A percentile compares a stretch with the other conserved stretches of the same genome.
These are phyloP conservation scores for Liriodendron chinense DNA, from an alignment of 164 flowering plant genomes.

Conservation along the genomic window DNA sequence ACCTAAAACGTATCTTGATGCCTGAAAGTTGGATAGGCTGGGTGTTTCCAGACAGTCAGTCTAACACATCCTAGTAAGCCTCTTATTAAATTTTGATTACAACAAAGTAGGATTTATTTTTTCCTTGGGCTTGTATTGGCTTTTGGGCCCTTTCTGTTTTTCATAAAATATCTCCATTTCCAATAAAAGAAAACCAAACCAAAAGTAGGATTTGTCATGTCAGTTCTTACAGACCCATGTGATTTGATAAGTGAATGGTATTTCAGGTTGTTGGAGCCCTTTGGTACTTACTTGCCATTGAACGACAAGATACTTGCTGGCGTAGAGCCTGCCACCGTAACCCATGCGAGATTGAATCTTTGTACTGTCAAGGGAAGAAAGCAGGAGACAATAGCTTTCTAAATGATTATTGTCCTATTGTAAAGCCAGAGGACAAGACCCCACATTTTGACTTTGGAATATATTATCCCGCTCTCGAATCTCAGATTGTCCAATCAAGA, in stretches of 20 bases:
- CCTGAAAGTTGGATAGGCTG: no score
- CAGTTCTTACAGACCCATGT: not conserved
- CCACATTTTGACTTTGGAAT: slow-evolving; percentile 74
- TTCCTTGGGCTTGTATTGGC: no score
- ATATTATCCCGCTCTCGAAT: slow-evolving; percentile 67
- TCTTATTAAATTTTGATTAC: no score
- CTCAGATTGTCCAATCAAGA: slow-evolving; percentile 64
- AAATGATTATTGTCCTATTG: slow-evolving; percentile 42
- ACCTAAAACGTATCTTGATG: not conserved
- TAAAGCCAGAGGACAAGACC: not conserved
- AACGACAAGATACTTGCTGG: slow-evolving; percentile 49
- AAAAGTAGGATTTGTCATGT: no score
- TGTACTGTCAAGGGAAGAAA: slow-evolving; percentile 41
- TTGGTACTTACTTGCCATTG: slow-evolving; percentile 88
- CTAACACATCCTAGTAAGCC: no score
- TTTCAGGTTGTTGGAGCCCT: slow-evolving; percentile 78
- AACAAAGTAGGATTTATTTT: no score
- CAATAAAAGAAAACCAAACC: no score
- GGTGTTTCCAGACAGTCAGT: no score
- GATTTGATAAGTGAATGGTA: not conserved
- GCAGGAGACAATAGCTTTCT: slow-evolving; percentile 13
- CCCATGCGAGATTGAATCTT: slow-evolving; percentile 20
- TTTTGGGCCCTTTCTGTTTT: no score
- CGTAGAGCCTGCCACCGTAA: not conserved
- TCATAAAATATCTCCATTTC: no score